phyloP scores from a whole-genome alignment of 2,329 filamentous ascomycete genomes.

The Exophiala mesophila region DNA sequence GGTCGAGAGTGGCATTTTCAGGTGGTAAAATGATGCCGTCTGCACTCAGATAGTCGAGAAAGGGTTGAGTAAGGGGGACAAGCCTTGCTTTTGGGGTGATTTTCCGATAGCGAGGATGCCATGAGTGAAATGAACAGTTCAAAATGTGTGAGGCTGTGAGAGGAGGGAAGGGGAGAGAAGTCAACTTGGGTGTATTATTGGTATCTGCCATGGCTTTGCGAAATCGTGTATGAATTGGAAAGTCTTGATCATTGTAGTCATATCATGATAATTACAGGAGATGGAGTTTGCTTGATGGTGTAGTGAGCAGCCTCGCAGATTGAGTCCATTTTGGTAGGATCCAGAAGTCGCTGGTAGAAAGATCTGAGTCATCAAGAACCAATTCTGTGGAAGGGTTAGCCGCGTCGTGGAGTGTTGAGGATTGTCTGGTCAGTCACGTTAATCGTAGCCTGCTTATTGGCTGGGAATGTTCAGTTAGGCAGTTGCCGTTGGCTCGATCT shows the following conservation, averaged over 20 bases:
- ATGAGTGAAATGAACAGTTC: constrained; percentile 89
- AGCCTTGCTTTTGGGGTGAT: constrained; percentile 81
- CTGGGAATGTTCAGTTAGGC: no score
- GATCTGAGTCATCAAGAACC: not conserved
- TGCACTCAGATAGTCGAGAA: constrained; percentile 80
- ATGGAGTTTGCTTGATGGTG: no score
- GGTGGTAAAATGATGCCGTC: constrained; percentile 81
- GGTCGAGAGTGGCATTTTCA: constrained; percentile 40
- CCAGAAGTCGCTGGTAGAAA: not conserved
- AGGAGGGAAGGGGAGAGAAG: constrained; percentile 66
- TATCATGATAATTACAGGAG: no score
- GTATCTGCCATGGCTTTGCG: no score
- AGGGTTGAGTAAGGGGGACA: constrained; percentile 68
- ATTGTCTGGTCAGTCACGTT: no score
- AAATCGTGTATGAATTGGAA: no score
- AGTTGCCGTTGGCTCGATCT: no score
- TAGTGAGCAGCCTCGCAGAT: not conserved
- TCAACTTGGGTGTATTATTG: constrained; percentile 8
- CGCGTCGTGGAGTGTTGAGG: no score
- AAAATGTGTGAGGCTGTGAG: constrained; percentile 82
- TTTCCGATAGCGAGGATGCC: constrained; percentile 78
- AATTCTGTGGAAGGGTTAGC: no score
- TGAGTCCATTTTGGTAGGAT: not conserved
- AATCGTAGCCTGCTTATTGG: no score
- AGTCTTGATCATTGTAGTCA: no score